These are phyloP conservation scores for Themeda triandra DNA, from an alignment of 176 grass and related monocot species.

Conservation along the genomic window DNA sequence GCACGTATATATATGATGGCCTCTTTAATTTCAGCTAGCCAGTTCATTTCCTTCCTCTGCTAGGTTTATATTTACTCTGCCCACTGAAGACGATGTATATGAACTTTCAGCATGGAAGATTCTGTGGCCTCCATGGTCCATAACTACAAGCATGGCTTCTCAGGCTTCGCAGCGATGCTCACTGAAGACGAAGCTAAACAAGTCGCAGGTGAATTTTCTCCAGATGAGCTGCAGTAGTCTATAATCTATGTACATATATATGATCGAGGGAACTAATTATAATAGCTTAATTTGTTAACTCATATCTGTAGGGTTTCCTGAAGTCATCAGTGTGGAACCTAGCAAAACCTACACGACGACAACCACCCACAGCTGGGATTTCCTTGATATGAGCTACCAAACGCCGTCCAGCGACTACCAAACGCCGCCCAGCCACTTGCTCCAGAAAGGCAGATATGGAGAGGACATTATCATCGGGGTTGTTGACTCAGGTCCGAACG, in stretches of 20 bases:
- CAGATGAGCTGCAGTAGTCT: too few relatives aligned
- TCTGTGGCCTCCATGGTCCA: conserved; percentile 47
- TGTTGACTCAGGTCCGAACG: background rate
- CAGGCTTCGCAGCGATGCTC: conserved; percentile 60
- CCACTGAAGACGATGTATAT: too few relatives aligned
- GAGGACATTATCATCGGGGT: conserved; percentile 11
- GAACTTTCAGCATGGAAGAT: conserved; percentile 38
- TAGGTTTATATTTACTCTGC: too few relatives aligned
- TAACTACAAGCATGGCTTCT: conserved; percentile 69
- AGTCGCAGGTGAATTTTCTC: too few relatives aligned
- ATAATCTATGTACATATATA: too few relatives aligned
- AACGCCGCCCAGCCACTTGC: background rate
- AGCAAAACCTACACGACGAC: background rate
- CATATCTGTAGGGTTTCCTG: background rate
- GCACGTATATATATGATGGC: background rate
- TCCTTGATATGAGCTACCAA: background rate
- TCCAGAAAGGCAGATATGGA: background rate
- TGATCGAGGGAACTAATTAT: too few relatives aligned
- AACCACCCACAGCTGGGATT: conserved; percentile 12
- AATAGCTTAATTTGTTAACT: too few relatives aligned
- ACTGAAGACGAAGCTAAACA: conserved; percentile 33
- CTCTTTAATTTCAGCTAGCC: too few relatives aligned
- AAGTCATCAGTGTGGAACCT: conserved; percentile 6
- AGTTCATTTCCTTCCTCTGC: too few relatives aligned
- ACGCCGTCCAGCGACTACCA: background rate